These are phyloP conservation scores for Diaporthe capsici DNA, from an alignment of 2,329 filamentous ascomycete species.

Conservation along the genomic window DNA sequence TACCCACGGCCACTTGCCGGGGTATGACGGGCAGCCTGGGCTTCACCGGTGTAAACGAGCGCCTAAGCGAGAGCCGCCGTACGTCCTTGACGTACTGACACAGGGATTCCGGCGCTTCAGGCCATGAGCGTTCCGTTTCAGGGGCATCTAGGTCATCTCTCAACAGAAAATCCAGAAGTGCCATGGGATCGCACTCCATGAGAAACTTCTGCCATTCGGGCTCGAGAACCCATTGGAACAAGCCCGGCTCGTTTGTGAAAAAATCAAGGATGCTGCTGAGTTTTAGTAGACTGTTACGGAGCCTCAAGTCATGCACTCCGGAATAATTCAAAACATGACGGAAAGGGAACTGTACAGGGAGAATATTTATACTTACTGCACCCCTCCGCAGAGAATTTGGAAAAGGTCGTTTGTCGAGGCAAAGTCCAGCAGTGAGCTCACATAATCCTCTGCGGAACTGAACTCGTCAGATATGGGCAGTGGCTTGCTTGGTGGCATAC, in stretches of 20 bases:
- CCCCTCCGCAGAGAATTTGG: constrained; percentile 93
- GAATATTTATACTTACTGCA: constrained; percentile 66
- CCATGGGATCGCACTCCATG: constrained; percentile 77
- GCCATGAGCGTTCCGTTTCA: constrained; percentile 44
- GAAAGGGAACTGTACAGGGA: too few relatives aligned
- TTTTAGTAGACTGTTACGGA: too few relatives aligned
- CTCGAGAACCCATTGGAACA: constrained; percentile 84
- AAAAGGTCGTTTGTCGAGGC: constrained; percentile 81
- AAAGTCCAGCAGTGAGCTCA: constrained; percentile 83
- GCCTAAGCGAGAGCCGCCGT: constrained; percentile 75
- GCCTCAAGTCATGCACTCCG: too few relatives aligned
- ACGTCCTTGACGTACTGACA: constrained; percentile 81
- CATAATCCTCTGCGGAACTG: constrained; percentile 79
- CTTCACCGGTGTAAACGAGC: constrained; percentile 67
- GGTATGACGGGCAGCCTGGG: constrained; percentile 71
- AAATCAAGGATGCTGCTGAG: constrained; percentile 82
- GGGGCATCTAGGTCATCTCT: constrained; percentile 75
- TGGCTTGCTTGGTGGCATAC: constrained; percentile 64
- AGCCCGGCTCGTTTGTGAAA: constrained; percentile 85
- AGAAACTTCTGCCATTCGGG: constrained; percentile 88
- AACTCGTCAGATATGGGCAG: constrained; percentile 82
- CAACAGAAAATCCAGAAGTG: constrained; percentile 85
- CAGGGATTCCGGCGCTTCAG: constrained; percentile 68
- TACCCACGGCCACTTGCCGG: constrained; percentile 83
- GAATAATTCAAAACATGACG: too few relatives aligned